These are phyloP conservation scores for Xylariaceae sp. DNA, from an alignment of 2,329 filamentous ascomycete species.

Conservation along the genomic window DNA sequence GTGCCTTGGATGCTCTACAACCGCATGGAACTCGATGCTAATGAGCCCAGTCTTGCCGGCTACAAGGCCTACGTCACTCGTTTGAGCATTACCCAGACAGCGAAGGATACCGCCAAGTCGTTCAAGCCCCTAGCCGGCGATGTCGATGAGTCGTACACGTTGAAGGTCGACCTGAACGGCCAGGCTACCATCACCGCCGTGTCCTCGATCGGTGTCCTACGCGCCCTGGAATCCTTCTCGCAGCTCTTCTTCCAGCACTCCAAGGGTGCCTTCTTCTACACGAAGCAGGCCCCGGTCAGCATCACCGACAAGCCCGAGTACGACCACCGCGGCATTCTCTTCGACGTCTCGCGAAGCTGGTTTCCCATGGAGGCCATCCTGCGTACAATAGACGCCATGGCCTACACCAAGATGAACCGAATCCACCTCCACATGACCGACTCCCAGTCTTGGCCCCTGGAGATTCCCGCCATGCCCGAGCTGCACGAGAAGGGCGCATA, in stretches of 20 bases:
- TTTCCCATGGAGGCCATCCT: slow-evolving; percentile 63
- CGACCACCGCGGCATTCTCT: slow-evolving; percentile 69
- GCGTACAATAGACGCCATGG: slow-evolving; percentile 68
- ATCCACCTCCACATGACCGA: slow-evolving; percentile 79
- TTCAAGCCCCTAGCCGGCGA: slow-evolving; percentile 57
- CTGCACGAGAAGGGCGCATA: slow-evolving; percentile 72
- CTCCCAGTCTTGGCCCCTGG: slow-evolving; percentile 79
- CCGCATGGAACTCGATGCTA: slow-evolving; percentile 50
- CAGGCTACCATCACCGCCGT: slow-evolving; percentile 57
- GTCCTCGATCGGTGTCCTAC: slow-evolving; percentile 63
- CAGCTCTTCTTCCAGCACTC: slow-evolving; percentile 76
- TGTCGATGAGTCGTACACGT: slow-evolving; percentile 70
- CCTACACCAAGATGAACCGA: slow-evolving; percentile 78
- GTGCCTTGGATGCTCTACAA: slow-evolving; percentile 74
- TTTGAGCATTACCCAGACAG: slow-evolving; percentile 59
- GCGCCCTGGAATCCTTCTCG: slow-evolving; percentile 69
- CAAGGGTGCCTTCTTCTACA: slow-evolving; percentile 56
- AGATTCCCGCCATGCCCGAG: slow-evolving; percentile 68
- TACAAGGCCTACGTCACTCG: slow-evolving; percentile 47
- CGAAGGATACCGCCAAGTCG: slow-evolving; percentile 45
- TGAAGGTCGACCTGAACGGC: slow-evolving; percentile 55
- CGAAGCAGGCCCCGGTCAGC: slow-evolving; percentile 60
- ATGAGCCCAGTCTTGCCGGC: slow-evolving; percentile 52
- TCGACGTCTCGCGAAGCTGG: slow-evolving; percentile 72
- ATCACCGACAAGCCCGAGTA: slow-evolving; percentile 73